A percentile compares a stretch with the other conserved stretches of the same genome.
Evolutionary conservation across 257 asterid species (phyloP).

Genomic region (Vinca minor): DNA sequence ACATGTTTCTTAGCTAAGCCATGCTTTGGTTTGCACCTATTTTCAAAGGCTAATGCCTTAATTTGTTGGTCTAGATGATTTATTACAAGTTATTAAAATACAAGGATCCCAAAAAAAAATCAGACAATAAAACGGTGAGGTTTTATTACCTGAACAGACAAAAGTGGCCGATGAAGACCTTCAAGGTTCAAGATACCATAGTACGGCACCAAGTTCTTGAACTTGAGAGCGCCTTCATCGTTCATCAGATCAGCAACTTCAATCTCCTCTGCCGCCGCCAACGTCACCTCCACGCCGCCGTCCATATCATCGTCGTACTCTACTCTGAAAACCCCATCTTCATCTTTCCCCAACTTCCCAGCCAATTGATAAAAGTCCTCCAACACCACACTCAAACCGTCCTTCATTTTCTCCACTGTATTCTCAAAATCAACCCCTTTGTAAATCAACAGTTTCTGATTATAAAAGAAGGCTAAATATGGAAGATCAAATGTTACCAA

Average conservation of each 20-base stretch:
- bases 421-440: conserved; percentile 41
- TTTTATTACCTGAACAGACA: conserved; percentile 85
- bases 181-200: conserved; percentile 65
- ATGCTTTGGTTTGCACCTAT: too few species aligned
- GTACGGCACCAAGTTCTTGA: conserved; percentile 71
- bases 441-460: conserved; percentile 74
- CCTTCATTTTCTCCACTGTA: conserved; percentile 43
- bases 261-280: conserved; percentile 50
- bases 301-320: conserved; percentile 75
- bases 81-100: too few species aligned
- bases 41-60: too few species aligned
- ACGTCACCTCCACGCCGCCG: conserved; percentile 67
- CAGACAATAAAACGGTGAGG: too few species aligned
- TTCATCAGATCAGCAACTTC: conserved; percentile 66
- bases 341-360: conserved; percentile 78
- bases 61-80: too few species aligned
- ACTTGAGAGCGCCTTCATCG: conserved; percentile 57
- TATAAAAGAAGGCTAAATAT: conserved; percentile 74
- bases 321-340: conserved; percentile 82
- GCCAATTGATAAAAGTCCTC: conserved; percentile 88
- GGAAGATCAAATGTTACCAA: conserved; percentile 91
- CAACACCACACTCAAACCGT: conserved; percentile 55
- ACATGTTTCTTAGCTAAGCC: too few species aligned
- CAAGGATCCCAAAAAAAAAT: too few species aligned
- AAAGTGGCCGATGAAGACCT: conserved; percentile 74